Percentiles rank a stretch among this genome's conserved stretches.
Evolutionary conservation across 176 grass and related monocot species (phyloP).

Genomic region (Carex parvula): DNA sequence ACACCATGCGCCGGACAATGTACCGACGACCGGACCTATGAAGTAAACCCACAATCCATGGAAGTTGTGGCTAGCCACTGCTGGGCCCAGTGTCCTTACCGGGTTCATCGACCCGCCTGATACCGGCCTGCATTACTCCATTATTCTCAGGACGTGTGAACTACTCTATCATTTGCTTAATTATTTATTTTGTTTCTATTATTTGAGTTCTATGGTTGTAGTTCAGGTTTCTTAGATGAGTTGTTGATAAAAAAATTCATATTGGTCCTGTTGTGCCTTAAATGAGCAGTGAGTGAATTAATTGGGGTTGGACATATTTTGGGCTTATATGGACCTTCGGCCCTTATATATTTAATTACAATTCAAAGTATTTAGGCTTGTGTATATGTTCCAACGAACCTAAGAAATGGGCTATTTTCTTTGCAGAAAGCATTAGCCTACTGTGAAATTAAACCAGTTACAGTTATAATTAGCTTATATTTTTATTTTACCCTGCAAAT

Average conservation of each 20-base stretch:
- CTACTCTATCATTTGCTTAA: background rate
- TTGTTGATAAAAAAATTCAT: background rate
- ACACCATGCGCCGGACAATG: constrained; percentile 69
- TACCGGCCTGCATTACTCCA: constrained; percentile 82
- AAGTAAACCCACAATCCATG: constrained; percentile 91
- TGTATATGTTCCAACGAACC: background rate
- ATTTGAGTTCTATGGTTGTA: background rate
- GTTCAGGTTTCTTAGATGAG: background rate
- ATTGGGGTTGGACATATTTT: background rate
- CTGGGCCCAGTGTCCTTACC: constrained; percentile 80
- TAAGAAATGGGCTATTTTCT: constrained; percentile 17
- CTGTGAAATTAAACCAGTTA: constrained; percentile 12
- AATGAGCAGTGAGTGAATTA: background rate
- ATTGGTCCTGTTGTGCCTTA: background rate
- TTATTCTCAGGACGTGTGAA: constrained; percentile 35
- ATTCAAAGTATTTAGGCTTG: background rate
- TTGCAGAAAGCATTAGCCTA: background rate
- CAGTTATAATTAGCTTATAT: constrained; percentile 13
- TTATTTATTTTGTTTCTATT: background rate
- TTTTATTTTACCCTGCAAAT: constrained; percentile 84
- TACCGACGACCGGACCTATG: constrained; percentile 73
- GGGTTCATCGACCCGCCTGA: constrained; percentile 99
- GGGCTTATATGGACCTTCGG: background rate
- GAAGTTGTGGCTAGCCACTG: constrained; percentile 81
- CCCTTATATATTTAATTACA: background rate